Evolutionary conservation across 1,139 yeast genomes (phyloP), one percentile per base, ranked within the genome.

Genomic region (Saccharomyces hybrid): DNA sequence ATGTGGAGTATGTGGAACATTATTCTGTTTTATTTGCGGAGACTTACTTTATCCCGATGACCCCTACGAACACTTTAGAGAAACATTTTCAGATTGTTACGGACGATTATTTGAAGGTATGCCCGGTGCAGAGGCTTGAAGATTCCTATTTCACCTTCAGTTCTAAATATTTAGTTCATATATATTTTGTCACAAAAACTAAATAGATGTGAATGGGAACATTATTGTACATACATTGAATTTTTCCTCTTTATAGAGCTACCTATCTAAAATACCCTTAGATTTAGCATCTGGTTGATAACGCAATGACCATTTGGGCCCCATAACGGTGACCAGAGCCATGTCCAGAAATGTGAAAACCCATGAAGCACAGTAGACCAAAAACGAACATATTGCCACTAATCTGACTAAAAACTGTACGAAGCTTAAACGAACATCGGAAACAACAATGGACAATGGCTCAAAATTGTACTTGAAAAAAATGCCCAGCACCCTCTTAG

Each of bases 391-490:
- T 1, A 93, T 86, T 2, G 96, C 91, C 7, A 88, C 86, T 51
- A 91, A 72, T 57, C 90, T 79, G 13, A 90, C 82, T 9, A 90
- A 74, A 70, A 95, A 93, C 63, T 84, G 88, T 44, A 82, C 68
- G 67, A 93, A 91, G 1, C 95, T 80, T 51, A 91, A 75, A 58
- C 98, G 77, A 54, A 75, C 76, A 67, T 91, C 98, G 28, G 77
- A 76, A 41, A 90, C 78, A 3, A 80, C 73, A 62, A 93, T 77
- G 53, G 84, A 80, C 47, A 93, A 81, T 3, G 98, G 95, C 64
- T 93, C 98, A 68, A 93, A 89, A 61, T 88, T 91, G 69, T 91
- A 93, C 54, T 80, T 80, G 74, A 93, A 81, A 66, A 78, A 87
- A 41, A 93, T 83, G 0, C 98, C 98, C 2, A 97, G 96, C 2